Evolutionary conservation across 352 stramenopile genomes (phyloP).

Genomic region (Globisporangium spinosum): DNA sequence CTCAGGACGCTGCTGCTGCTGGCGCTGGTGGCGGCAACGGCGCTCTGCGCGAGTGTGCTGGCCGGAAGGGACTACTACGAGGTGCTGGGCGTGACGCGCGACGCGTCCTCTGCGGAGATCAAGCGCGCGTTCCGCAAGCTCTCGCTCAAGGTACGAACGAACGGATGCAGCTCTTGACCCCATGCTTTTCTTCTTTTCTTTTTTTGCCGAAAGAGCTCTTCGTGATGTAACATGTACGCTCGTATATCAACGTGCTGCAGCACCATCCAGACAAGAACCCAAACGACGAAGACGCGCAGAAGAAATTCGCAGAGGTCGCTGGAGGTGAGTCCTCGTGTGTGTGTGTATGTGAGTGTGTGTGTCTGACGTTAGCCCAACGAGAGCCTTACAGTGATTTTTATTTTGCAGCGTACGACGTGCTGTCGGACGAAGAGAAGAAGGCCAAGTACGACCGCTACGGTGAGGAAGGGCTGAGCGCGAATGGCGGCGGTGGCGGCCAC

Average conservation of each 20-base stretch:
- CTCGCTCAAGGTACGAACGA: constrained; percentile 66
- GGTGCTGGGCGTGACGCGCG: constrained; percentile 55
- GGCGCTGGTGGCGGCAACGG: constrained; percentile 22
- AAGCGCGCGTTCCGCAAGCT: constrained; percentile 87
- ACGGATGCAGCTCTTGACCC: background rate
- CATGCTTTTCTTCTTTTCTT: background rate
- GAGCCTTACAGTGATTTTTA: constrained; percentile 12
- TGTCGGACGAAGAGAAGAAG: constrained; percentile 89
- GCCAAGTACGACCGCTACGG: constrained; percentile 90
- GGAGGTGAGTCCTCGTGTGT: constrained; percentile 32
- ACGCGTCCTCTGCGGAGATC: constrained; percentile 67
- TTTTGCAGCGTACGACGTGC: constrained; percentile 82
- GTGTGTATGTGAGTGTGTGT: background rate
- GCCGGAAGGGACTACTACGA: constrained; percentile 71
- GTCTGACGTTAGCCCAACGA: constrained; percentile 5
- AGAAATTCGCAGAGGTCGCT: constrained; percentile 88
- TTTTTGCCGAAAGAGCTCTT: background rate
- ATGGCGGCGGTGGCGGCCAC: constrained; percentile 48
- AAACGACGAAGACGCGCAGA: constrained; percentile 70
- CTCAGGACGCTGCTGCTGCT: constrained; percentile 22
- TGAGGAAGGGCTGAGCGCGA: constrained; percentile 76
- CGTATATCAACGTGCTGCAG: constrained; percentile 23
- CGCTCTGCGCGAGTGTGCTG: constrained; percentile 23
- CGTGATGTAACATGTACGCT: background rate
- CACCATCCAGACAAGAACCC: constrained; percentile 90